Evolutionary conservation across 179 eudicot genomes (phyloP).

Genomic region (Silene vulgaris): DNA sequence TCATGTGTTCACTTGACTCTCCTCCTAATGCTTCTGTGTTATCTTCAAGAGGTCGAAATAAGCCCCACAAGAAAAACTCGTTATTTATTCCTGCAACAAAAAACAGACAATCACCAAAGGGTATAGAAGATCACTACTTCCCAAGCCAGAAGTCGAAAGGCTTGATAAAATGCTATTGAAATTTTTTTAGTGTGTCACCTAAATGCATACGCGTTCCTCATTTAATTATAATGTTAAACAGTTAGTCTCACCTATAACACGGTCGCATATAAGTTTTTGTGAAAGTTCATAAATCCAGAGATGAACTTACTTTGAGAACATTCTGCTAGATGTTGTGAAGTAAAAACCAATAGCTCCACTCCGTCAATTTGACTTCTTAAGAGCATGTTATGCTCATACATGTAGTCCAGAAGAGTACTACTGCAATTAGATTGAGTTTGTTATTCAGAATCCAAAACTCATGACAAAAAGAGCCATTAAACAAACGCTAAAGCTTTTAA

Average conservation of each 20-base stretch:
- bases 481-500: background rate
- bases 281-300: background rate
- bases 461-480: background rate
- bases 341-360: conserved; percentile 25
- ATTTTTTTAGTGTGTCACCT: background rate
- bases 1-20: conserved; percentile 22
- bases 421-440: conserved; percentile 18
- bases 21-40: background rate
- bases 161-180: background rate
- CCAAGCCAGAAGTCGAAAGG: background rate
- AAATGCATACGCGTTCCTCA: too few species aligned
- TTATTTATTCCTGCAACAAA: conserved; percentile 22
- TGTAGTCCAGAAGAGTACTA: conserved; percentile 22
- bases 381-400: conserved; percentile 23
- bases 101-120: background rate
- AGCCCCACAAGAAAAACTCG: conserved; percentile 33
- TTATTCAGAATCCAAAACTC: background rate
- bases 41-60: conserved; percentile 12
- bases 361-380: conserved; percentile 18
- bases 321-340: conserved; percentile 28
- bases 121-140: background rate
- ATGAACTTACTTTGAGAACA: conserved; percentile 24
- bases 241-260: background rate
- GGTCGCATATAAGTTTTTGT: too few species aligned
- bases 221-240: background rate